Evolutionary conservation across 306 rosid species (phyloP), one percentile per base, ranked within the genome.

Genomic region (Castanopsis chinensis): DNA sequence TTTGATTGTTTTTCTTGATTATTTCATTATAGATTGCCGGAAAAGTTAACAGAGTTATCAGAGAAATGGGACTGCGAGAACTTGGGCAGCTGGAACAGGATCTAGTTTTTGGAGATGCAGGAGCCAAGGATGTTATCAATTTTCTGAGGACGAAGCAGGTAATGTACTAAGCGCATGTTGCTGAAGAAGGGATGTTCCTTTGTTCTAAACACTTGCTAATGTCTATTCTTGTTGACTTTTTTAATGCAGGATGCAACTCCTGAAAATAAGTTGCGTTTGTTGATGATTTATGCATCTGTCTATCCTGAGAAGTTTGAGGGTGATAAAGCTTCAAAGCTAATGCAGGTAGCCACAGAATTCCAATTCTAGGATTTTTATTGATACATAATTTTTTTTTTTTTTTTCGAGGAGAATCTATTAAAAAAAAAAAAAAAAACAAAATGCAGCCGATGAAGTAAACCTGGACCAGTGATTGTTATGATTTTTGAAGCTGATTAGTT

Each of bases 61-160:
- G 91, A 81, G 97, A 90, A 2, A 32, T 52, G 37, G 91, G 87
- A 61, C 97, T 95, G 64, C 85, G 96, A 81, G 94, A 85, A 32
- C 98, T 95, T 58, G 98, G 99, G 79, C 98, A 91, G 82, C 83
- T 95, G 76, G 99, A 95, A 85, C 98, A 95, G 83, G 98, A 95
- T 88, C 97, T 92, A 85, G 99, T 95, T 75, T 95, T 95, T 76
- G 99, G 99, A 65, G 97, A 95, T 82, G 97, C 98, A 19, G 96
- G 87, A 86, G 92, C 98, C 73, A 95, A 92, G 88, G 99, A 95
- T 6, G 98, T 95, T 68, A 95, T 95, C 81, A 89, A 35, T 81
- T 92, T 79, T 78, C 83, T 95, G 78, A 90, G 97, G 86, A 80
- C 88, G 83, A 89, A 88, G 43, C 98, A 92, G 98, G 99, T 92